Evolutionary conservation across 108 stramenopile genomes (phyloP).

Genomic region (Nitzschia sp.): DNA sequence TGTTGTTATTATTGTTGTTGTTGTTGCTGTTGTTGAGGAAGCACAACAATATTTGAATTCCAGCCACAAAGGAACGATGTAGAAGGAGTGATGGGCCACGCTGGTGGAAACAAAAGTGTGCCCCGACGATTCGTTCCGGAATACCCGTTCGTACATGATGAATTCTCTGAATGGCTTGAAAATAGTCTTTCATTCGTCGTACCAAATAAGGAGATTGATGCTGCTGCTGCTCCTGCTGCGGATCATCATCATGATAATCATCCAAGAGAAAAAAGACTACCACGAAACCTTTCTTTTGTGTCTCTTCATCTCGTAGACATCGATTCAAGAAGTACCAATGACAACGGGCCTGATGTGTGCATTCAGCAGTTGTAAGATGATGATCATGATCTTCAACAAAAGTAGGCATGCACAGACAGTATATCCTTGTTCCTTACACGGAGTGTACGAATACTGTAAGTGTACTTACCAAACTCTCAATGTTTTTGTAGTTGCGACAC

Average conservation of each 20-base stretch:
- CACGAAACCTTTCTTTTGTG: constrained; percentile 12
- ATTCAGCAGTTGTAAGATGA: too few relatives aligned
- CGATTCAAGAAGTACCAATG: constrained; percentile 1
- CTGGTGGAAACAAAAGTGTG: constrained; percentile 27
- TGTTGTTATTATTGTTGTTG: too few relatives aligned
- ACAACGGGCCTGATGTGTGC: neutral
- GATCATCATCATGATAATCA: too few relatives aligned
- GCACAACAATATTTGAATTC: neutral
- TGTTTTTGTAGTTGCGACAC: neutral
- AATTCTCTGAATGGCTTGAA: neutral
- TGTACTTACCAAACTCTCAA: neutral
- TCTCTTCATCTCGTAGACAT: constrained; percentile 2
- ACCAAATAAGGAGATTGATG: neutral
- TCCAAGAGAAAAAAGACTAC: neutral
- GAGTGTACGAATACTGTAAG: neutral
- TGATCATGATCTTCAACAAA: too few relatives aligned
- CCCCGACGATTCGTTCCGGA: constrained; percentile 5
- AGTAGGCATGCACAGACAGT: too few relatives aligned
- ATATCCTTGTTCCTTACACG: too few relatives aligned
- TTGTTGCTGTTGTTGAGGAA: too few relatives aligned
- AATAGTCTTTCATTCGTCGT: neutral
- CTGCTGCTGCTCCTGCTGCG: too few relatives aligned
- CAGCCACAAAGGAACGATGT: constrained; percentile 1
- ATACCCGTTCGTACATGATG: neutral
- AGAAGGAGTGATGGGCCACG: too few relatives aligned